These are phyloP conservation scores for Ambispora gerdemannii DNA, from an alignment of 192 early-diverging fungal genomes.

Conservation along the genomic window DNA sequence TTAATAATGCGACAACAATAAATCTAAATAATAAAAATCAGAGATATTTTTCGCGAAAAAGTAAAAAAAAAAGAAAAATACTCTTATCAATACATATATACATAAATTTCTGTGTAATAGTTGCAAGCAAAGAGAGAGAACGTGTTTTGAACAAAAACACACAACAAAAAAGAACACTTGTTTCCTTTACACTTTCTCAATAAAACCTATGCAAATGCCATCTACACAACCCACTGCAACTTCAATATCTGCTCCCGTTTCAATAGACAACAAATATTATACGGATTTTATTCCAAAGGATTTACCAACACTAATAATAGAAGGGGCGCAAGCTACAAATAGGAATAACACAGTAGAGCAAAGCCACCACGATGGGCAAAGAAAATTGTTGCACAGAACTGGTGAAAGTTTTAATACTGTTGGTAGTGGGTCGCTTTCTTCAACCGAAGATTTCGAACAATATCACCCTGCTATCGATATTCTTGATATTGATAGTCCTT, in stretches of 20 bases:
- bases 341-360: not conserved
- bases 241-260: not conserved
- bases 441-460: slow-evolving; percentile 8
- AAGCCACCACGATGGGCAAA: not conserved
- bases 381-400: not conserved
- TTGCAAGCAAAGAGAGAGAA: too few relatives aligned
- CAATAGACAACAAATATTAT: slow-evolving; percentile 24
- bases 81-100: too few relatives aligned
- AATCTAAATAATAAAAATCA: too few relatives aligned
- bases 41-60: too few relatives aligned
- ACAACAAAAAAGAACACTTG: too few relatives aligned
- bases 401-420: not conserved
- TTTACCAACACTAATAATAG: slow-evolving; percentile 14
- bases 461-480: slow-evolving; percentile 11
- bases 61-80: too few relatives aligned
- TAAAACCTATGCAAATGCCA: slow-evolving; percentile 25
- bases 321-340: not conserved
- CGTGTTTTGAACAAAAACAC: too few relatives aligned
- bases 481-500: not conserved
- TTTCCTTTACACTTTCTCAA: too few relatives aligned
- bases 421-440: slow-evolving; percentile 16
- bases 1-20: too few relatives aligned
- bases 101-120: too few relatives aligned
- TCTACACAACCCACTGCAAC: slow-evolving; percentile 19
- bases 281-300: slow-evolving; percentile 12